Percentiles rank a stretch among this genome's conserved stretches.
Evolutionary conservation across 495 filamentous ascomycete species (phyloP).

Genomic region (Aspergillus mulundensis): DNA sequence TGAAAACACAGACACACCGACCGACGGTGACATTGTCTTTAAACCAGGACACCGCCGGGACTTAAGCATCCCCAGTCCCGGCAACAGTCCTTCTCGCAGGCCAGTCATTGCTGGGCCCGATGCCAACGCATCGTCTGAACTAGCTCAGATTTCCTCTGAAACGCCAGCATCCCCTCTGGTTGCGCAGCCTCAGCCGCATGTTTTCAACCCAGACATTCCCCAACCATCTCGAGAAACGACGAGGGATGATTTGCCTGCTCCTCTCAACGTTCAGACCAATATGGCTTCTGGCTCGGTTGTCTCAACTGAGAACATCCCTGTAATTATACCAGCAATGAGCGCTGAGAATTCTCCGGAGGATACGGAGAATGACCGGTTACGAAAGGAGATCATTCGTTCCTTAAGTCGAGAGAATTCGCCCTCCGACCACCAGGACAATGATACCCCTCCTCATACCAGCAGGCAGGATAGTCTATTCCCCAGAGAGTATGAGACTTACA

Average conservation of each 20-base stretch:
- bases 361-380: slow-evolving; percentile 70
- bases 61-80: slow-evolving; percentile 57
- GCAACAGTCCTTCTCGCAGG: slow-evolving; percentile 58
- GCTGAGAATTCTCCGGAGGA: slow-evolving; percentile 55
- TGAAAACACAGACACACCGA: slow-evolving; percentile 31
- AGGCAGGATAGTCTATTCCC: slow-evolving; percentile 50
- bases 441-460: slow-evolving; percentile 20
- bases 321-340: slow-evolving; percentile 52
- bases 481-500: slow-evolving; percentile 58
- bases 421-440: slow-evolving; percentile 30
- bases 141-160: slow-evolving; percentile 41
- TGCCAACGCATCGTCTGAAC: slow-evolving; percentile 32
- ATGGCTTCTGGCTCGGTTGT: slow-evolving; percentile 10
- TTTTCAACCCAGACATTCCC: slow-evolving; percentile 1
- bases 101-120: slow-evolving; percentile 48
- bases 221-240: slow-evolving; percentile 25
- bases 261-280: slow-evolving; percentile 32
- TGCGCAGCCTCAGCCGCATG: slow-evolving; percentile 5
- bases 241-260: slow-evolving; percentile 40
- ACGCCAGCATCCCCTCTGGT: slow-evolving; percentile 20
- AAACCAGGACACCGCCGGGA: slow-evolving; percentile 58
- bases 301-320: slow-evolving; percentile 29
- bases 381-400: slow-evolving; percentile 78
- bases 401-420: slow-evolving; percentile 51
- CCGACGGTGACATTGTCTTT: slow-evolving; percentile 35